Evolutionary conservation across 75 land plant genomes (phyloP).

Genomic region (Larix kaempferi): DNA sequence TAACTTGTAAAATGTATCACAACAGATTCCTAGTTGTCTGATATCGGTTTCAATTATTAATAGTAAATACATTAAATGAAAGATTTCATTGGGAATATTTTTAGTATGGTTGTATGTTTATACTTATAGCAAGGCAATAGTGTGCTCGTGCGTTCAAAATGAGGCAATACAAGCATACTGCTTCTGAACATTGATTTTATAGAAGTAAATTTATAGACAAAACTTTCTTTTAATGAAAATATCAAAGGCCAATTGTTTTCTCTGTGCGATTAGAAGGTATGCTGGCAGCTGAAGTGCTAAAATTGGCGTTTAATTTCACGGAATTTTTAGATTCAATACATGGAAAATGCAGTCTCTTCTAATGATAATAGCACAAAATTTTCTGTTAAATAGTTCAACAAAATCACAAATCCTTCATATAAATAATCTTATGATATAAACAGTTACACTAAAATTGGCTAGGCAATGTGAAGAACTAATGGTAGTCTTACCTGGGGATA

Average conservation of each 20-base stretch:
- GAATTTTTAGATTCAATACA: not conserved
- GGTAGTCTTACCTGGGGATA: slow-evolving; percentile 35
- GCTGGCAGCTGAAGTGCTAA: not conserved
- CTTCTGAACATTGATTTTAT: no score
- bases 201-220: no score
- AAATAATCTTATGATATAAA: not conserved
- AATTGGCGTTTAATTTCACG: not conserved
- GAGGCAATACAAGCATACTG: no score
- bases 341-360: not conserved
- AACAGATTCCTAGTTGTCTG: not conserved
- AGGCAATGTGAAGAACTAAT: not conserved
- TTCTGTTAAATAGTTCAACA: not conserved
- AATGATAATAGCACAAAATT: not conserved
- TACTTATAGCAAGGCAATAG: no score
- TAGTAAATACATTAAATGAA: not conserved
- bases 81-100: not conserved
- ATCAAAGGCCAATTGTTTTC: not conserved
- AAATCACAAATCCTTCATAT: not conserved
- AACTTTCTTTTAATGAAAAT: not conserved
- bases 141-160: no score
- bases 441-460: not conserved
- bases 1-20: not conserved
- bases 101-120: not conserved
- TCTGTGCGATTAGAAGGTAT: not conserved
- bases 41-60: slow-evolving; percentile 1